These are phyloP conservation scores for Fusarium protoensiforme DNA, from an alignment of 2,329 filamentous ascomycete species.

Conservation along the genomic window DNA sequence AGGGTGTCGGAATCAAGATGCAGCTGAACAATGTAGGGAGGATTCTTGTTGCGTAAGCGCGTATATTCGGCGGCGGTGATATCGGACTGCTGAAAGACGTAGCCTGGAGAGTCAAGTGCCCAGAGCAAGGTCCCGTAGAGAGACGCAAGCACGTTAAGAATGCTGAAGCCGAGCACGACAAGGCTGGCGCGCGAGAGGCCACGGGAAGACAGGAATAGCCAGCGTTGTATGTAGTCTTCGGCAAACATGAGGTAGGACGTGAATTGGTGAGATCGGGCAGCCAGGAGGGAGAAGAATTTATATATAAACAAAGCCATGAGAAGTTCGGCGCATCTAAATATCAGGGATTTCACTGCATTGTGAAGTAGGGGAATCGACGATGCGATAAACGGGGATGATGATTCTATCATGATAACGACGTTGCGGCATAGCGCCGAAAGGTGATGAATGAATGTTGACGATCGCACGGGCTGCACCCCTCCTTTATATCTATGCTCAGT, in stretches of 20 bases:
- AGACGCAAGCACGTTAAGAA: conserved; percentile 14
- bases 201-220: conserved; percentile 18
- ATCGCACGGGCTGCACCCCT: neutral
- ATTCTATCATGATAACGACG: conserved; percentile 17
- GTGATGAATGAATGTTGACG: neutral
- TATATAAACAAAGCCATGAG: conserved; percentile 30
- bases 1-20: neutral
- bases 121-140: conserved; percentile 31
- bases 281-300: conserved; percentile 26
- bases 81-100: conserved; percentile 12
- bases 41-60: neutral
- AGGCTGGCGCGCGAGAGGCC: conserved; percentile 20
- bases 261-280: conserved; percentile 28
- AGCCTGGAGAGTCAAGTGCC: conserved; percentile 29
- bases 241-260: conserved; percentile 36
- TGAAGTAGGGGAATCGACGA: conserved; percentile 30
- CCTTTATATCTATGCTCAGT: neutral
- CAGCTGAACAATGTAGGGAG: conserved; percentile 27
- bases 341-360: conserved; percentile 31
- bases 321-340: conserved; percentile 31
- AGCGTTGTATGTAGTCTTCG: conserved; percentile 29
- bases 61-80: conserved; percentile 12
- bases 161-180: conserved; percentile 14
- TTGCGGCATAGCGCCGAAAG: neutral
- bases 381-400: conserved; percentile 4